Evolutionary conservation across 305 asterid genomes (phyloP), one percentile per base, ranked within the genome.

Genomic region (Fraxinus ornus): DNA sequence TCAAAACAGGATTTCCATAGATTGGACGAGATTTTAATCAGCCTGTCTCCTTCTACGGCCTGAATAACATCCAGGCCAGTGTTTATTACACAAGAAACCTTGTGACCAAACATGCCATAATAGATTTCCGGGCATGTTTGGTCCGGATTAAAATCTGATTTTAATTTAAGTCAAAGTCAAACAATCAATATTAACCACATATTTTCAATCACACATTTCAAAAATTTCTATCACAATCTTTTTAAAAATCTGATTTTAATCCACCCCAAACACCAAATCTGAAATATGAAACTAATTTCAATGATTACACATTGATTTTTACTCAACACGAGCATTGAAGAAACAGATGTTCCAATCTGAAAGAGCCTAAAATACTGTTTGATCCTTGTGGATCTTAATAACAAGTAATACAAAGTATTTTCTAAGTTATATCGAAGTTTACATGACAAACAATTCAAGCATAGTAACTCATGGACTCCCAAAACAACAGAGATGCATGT

Each of bases 1-100:
- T 86, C 84, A 64, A 12, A 26, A 77, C 83, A 55, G 85, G 93
- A 92, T 91, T 88, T 81, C 88, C 26, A 13, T 64, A 26, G 93
- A 90, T 87, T 88, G 91, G 93, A 80, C 81, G 76, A 75, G 80
- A 83, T 4, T 5, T 19, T 19, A 8, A 10, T 3, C 33, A 17
- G 68, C 24, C 41, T 47, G 36, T n/a, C 70, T 22, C 79, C 26
- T n/a, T 15, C 21, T 22, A 21, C 21, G 12, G n/a, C 22, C 22
- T 24, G 66, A 39, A 66, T 62, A 32, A 52, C 26, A 0, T 21
- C 26, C 68, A 19, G 24, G 68, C 64, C 9, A n/a, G 15, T 60
- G 71, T 60, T 22, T 60, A 60, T 22, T 60, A 8, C 71, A 60
- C 71, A 60, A 60, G 4, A 47, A 60, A 47, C 71, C 71, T 60